Conservation (phyloP, 1,284 basidiomycete species). For the Cryptococcus sp. region DNA sequence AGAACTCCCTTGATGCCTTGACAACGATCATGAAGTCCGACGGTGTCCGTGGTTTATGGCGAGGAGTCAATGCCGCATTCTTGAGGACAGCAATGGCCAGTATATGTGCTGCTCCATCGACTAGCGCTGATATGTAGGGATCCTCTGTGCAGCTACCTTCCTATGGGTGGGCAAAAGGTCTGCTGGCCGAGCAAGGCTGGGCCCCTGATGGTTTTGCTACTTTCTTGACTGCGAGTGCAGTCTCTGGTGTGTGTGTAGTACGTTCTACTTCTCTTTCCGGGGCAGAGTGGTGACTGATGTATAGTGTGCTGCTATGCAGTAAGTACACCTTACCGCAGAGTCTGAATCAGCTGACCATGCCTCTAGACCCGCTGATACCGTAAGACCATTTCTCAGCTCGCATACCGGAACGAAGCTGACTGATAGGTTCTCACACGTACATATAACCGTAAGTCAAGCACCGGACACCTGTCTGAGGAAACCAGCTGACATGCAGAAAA, state of each 20-base stretch:
- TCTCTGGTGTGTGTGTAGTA: conserved; percentile 89
- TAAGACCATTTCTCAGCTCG: conserved; percentile 2
- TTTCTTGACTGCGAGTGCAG: conserved; percentile 78
- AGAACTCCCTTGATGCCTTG: conserved; percentile 73
- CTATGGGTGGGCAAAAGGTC: conserved; percentile 81
- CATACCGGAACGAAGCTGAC: conserved; percentile 1
- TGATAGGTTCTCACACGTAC: conserved; percentile 79
- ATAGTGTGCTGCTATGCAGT: conserved; percentile 84
- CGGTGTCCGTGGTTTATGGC: conserved; percentile 70
- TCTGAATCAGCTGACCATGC: not conserved
- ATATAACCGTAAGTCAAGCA: conserved; percentile 67
- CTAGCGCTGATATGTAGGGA: conserved; percentile 48
- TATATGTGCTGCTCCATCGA: conserved; percentile 41
- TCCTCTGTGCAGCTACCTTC: conserved; percentile 80
- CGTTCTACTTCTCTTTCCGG: conserved; percentile 41
- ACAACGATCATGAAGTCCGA: conserved; percentile 73
- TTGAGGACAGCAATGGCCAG: conserved; percentile 86
- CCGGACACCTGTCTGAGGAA: not conserved
- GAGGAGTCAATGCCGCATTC: conserved; percentile 91
- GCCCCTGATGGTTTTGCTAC: conserved; percentile 74
- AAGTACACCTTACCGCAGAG: conserved; percentile 28
- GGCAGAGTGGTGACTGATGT: not conserved
- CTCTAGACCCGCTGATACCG: conserved; percentile 33
- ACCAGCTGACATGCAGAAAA: conserved; percentile 53
- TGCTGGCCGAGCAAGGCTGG: conserved; percentile 65